phyloP scores from a whole-genome alignment of 768 basidiomycete species.

The Trametes punicea region DNA sequence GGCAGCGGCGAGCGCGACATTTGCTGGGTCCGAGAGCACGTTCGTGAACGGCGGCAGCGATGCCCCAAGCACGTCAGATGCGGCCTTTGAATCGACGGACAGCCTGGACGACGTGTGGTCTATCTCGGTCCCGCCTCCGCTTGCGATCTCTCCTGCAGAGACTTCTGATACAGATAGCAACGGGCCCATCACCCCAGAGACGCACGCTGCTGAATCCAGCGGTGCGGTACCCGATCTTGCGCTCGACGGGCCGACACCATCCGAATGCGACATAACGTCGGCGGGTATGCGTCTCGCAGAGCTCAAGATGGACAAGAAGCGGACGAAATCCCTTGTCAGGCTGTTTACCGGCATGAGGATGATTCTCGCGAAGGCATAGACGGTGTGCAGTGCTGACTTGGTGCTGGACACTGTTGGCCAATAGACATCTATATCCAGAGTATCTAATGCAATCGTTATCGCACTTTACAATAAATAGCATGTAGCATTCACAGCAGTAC shows the following conservation, averaged over 20 bases:
- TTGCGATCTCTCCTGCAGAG: not conserved
- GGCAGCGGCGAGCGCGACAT: slow-evolving; percentile 8
- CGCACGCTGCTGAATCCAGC: slow-evolving; percentile 3
- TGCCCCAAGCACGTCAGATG: not conserved
- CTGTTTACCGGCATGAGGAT: slow-evolving; percentile 7
- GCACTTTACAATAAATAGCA: not conserved
- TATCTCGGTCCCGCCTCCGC: not conserved
- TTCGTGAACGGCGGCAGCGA: not conserved
- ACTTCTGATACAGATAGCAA: slow-evolving; percentile 16
- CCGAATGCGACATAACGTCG: slow-evolving; percentile 9
- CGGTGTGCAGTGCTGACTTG: not conserved
- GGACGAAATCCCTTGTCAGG: not conserved
- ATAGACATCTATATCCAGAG: not conserved
- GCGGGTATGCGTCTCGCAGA: slow-evolving; percentile 8
- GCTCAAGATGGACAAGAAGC: slow-evolving; percentile 4
- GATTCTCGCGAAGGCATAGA: not conserved
- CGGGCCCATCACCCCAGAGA: slow-evolving; percentile 22
- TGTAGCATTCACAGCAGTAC: not conserved
- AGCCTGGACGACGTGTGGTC: slow-evolving; percentile 12
- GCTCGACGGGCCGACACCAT: slow-evolving; percentile 8
- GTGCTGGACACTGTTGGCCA: slow-evolving; percentile 9
- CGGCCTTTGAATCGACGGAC: not conserved
- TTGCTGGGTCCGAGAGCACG: slow-evolving; percentile 2
- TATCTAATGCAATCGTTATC: not conserved
- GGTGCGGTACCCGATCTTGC: slow-evolving; percentile 15